phyloP scores from a whole-genome alignment of 2,329 filamentous ascomycete genomes.

The Fusarium sp. region DNA sequence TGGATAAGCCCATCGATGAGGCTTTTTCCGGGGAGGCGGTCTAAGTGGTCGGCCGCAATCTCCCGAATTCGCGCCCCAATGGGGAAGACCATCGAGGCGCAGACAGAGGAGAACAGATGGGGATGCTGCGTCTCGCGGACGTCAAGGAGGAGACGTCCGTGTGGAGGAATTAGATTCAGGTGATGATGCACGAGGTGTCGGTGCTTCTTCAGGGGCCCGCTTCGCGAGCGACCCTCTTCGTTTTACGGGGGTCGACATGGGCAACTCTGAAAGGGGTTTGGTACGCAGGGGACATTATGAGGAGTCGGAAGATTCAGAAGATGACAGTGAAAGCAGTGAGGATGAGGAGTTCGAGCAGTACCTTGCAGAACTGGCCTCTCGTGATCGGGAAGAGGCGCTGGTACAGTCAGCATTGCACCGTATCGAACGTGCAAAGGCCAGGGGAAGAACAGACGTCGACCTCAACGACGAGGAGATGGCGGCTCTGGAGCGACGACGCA shows the following conservation, averaged over 20 bases:
- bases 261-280: constrained; percentile 53
- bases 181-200: constrained; percentile 68
- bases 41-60: constrained; percentile 99
- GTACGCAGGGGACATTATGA: constrained; percentile 53
- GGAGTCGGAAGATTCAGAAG: constrained; percentile 48
- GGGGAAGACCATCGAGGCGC: constrained; percentile 99
- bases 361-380: constrained; percentile 66
- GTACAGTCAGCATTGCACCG: constrained; percentile 82
- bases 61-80: constrained; percentile 92
- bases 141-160: constrained; percentile 51
- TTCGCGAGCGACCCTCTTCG: constrained; percentile 70
- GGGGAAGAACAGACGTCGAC: constrained; percentile 81
- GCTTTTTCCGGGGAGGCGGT: constrained; percentile 99
- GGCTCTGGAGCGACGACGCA: constrained; percentile 76
- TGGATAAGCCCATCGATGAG: constrained; percentile 99
- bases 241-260: constrained; percentile 70
- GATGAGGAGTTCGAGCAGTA: constrained; percentile 58
- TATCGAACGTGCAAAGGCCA: constrained; percentile 80
- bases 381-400: constrained; percentile 77
- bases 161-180: constrained; percentile 77
- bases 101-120: constrained; percentile 71
- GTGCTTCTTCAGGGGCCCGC: constrained; percentile 58
- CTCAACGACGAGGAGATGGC: constrained; percentile 83
- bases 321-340: constrained; percentile 50
- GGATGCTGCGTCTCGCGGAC: constrained; percentile 54